These are phyloP conservation scores for Aureobasidium sp. DNA, from an alignment of 2,329 filamentous ascomycete genomes.

Conservation along the genomic window DNA sequence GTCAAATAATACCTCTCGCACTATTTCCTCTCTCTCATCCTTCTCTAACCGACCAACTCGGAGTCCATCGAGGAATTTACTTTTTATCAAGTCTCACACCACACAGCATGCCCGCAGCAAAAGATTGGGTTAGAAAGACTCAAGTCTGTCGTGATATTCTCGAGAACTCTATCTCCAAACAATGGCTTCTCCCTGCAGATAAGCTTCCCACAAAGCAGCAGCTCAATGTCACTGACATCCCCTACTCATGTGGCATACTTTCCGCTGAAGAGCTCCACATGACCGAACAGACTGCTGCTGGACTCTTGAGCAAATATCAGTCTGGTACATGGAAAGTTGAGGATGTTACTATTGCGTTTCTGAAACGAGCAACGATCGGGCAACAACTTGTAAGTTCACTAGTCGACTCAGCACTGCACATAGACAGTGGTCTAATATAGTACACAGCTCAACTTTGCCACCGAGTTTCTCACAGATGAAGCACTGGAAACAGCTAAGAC, in stretches of 20 bases:
- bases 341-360: conserved; percentile 47
- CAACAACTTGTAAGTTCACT: conserved; percentile 43
- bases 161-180: conserved; percentile 46
- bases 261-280: conserved; percentile 46
- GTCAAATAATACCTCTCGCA: not conserved
- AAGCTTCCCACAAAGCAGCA: conserved; percentile 48
- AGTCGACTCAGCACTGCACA: not conserved
- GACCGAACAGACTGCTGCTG: conserved; percentile 36
- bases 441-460: conserved; percentile 36
- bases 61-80: too few species aligned
- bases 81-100: not conserved
- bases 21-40: not conserved
- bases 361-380: conserved; percentile 47
- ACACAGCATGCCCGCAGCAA: conserved; percentile 13
- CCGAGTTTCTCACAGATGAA: conserved; percentile 33
- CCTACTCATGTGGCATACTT: conserved; percentile 53
- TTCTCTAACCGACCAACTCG: not conserved
- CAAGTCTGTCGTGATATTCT: conserved; percentile 15
- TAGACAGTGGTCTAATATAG: not conserved
- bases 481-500: conserved; percentile 35
- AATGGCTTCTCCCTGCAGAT: conserved; percentile 50
- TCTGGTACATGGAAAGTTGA: conserved; percentile 43
- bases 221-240: conserved; percentile 51
- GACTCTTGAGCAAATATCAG: conserved; percentile 36
- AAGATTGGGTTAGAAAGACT: conserved; percentile 13